phyloP scores from a whole-genome alignment of 352 stramenopile genomes.

The Phytophthora sp. region DNA sequence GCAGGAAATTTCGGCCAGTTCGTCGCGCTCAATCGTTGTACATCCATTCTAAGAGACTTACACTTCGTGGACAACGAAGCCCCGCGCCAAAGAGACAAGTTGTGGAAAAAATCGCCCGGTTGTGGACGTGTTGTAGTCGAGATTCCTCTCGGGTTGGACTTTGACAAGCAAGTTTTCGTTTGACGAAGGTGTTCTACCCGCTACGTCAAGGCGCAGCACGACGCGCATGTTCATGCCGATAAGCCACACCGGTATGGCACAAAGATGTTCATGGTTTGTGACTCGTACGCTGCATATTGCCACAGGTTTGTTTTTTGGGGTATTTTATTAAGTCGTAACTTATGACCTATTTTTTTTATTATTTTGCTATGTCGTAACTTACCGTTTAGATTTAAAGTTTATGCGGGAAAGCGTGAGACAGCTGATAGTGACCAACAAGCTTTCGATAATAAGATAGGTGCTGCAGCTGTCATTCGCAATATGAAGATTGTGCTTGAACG shows the following conservation, averaged over 20 bases:
- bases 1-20: slow-evolving; percentile 17
- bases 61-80: slow-evolving; percentile 24
- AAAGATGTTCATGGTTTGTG: too few species aligned
- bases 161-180: too few species aligned
- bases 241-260: too few species aligned
- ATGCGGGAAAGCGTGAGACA: too few species aligned
- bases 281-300: slow-evolving; percentile 10
- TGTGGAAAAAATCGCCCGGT: background rate
- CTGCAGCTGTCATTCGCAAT: too few species aligned
- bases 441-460: slow-evolving; percentile 9
- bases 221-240: slow-evolving; percentile 44
- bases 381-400: too few species aligned
- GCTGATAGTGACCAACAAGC: too few species aligned
- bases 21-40: slow-evolving; percentile 27
- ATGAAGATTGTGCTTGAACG: too few species aligned
- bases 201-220: slow-evolving; percentile 32
- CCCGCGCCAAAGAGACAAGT: background rate
- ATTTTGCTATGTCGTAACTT: too few species aligned
- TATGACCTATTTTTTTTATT: slow-evolving; percentile 8
- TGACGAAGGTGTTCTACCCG: slow-evolving; percentile 34
- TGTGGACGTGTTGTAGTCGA: background rate
- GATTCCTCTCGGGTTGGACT: background rate
- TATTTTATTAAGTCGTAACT: slow-evolving; percentile 19
- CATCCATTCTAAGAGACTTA: background rate
- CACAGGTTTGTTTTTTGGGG: background rate